Conservation (phyloP, 495 filamentous ascomycete species). For the Chlorociboria aeruginascens region DNA sequence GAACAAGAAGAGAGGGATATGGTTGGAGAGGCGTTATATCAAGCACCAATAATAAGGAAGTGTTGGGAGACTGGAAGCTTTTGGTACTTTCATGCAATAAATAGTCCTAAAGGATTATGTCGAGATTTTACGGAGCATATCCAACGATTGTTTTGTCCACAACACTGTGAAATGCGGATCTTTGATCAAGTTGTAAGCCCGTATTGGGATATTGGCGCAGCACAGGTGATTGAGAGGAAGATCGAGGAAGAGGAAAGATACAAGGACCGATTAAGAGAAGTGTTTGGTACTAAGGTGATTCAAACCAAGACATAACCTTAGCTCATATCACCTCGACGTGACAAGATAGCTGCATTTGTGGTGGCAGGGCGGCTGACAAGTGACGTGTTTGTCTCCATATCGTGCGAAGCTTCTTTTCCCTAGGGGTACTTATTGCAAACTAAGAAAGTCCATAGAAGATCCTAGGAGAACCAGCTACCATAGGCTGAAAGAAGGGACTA, state of each 20-base stretch:
- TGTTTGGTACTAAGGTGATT: conserved; percentile 6
- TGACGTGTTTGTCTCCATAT: no score
- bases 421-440: no score
- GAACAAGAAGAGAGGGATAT: background rate
- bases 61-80: conserved; percentile 3
- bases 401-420: no score
- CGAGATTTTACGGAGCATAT: background rate
- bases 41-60: background rate
- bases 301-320: no score
- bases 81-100: conserved; percentile 7
- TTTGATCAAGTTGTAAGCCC: conserved; percentile 8
- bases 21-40: background rate
- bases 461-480: no score
- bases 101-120: conserved; percentile 4
- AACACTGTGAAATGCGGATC: background rate
- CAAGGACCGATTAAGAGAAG: conserved; percentile 4
- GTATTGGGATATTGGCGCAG: conserved; percentile 11
- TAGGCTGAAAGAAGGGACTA: no score
- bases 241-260: conserved; percentile 11
- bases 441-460: no score
- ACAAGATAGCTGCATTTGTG: no score
- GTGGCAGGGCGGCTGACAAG: no score
- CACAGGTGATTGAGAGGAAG: conserved; percentile 8
- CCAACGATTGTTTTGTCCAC: conserved; percentile 2
- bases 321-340: no score